A percentile compares a stretch with the other conserved stretches of the same genome.
phyloP scores from a whole-genome alignment of 495 filamentous ascomycete species.

The Hapsidospora chrysogenum region DNA sequence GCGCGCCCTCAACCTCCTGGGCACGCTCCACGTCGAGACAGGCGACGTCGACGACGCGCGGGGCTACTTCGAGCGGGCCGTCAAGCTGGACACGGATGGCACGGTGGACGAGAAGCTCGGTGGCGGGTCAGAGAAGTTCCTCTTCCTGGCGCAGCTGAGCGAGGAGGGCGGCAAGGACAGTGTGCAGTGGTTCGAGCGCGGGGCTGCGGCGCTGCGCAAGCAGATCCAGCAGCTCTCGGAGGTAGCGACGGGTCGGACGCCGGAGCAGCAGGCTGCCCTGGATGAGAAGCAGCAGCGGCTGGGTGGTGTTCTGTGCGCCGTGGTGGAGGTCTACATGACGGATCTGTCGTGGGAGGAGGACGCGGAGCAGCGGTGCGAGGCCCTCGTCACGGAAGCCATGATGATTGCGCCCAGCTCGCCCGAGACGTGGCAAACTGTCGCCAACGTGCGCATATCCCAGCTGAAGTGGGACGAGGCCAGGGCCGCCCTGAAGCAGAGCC shows the following conservation, averaged over 20 bases:
- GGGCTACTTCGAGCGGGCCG: constrained; percentile 49
- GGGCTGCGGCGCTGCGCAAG: constrained; percentile 47
- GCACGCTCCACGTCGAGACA: constrained; percentile 70
- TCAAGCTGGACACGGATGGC: constrained; percentile 57
- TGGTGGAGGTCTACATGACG: constrained; percentile 95
- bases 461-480: constrained; percentile 56
- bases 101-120: constrained; percentile 40
- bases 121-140: constrained; percentile 83
- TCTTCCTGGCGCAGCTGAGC: constrained; percentile 88
- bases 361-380: constrained; percentile 71
- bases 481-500: constrained; percentile 57
- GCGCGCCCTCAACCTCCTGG: constrained; percentile 59
- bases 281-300: constrained; percentile 63
- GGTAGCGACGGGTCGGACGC: constrained; percentile 11
- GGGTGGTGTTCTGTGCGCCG: constrained; percentile 71
- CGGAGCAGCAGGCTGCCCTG: constrained; percentile 23
- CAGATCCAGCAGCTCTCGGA: constrained; percentile 39
- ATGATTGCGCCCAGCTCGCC: constrained; percentile 54
- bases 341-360: constrained; percentile 86
- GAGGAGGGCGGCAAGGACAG: constrained; percentile 73
- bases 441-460: constrained; percentile 86
- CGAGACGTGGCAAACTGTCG: constrained; percentile 83
- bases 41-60: constrained; percentile 62
- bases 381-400: constrained; percentile 72
- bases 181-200: constrained; percentile 76